A percentile compares a stretch with the other conserved stretches of the same genome.
Conservation (phyloP, 257 asterid genomes). For the Scutellaria barbata region DNA sequence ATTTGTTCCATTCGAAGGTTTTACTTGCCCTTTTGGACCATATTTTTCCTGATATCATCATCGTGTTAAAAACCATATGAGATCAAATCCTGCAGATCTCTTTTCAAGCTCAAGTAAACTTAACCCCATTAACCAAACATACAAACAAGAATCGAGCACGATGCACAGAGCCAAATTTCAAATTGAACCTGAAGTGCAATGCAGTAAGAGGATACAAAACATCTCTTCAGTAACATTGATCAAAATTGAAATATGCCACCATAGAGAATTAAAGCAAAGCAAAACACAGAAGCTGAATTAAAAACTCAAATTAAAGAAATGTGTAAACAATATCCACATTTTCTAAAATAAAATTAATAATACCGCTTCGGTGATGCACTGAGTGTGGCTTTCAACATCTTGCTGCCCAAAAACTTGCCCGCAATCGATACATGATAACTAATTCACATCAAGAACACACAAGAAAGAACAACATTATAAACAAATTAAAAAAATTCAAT, state of each 20-base stretch:
- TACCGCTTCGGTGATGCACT: slow-evolving; percentile 95
- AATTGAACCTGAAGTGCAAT: neutral
- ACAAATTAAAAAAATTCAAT: neutral
- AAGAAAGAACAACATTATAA: slow-evolving; percentile 4
- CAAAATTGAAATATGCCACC: neutral
- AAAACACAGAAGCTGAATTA: neutral
- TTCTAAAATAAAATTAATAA: neutral
- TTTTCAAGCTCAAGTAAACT: neutral
- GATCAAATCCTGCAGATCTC: neutral
- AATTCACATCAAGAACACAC: slow-evolving; percentile 14
- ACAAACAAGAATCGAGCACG: too few species aligned
- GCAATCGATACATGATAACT: slow-evolving; percentile 96
- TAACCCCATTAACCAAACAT: neutral
- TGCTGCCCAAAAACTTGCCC: slow-evolving; percentile 77
- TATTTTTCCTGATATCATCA: slow-evolving; percentile 76
- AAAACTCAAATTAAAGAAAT: neutral
- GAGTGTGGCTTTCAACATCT: slow-evolving; percentile 78
- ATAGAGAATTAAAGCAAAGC: neutral
- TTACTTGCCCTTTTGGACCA: slow-evolving; percentile 90
- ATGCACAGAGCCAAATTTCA: neutral
- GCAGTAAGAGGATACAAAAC: neutral
- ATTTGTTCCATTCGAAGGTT: slow-evolving; percentile 55
- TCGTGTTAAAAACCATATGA: neutral
- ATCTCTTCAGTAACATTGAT: neutral
- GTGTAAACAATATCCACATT: neutral